A percentile compares a stretch with the other conserved stretches of the same genome.
Conservation (phyloP, 805 yeast genomes). For the Hagleromyces aurorensis region DNA sequence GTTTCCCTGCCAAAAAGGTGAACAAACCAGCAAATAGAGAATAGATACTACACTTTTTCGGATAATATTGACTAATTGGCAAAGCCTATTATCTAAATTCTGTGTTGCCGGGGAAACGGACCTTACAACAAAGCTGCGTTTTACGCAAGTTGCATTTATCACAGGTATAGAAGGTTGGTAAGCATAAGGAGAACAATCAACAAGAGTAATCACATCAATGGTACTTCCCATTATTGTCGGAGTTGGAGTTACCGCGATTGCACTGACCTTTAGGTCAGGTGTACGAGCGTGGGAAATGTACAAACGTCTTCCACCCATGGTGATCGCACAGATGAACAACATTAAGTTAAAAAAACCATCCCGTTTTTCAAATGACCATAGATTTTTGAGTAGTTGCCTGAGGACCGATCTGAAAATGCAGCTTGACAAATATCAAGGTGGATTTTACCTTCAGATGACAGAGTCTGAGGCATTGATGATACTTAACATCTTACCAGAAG, state of each 20-base stretch:
- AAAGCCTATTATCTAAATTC: too few species aligned
- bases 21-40: too few species aligned
- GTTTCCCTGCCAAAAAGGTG: too few species aligned
- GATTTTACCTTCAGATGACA: conserved; percentile 56
- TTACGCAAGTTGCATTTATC: too few species aligned
- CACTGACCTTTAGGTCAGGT: conserved; percentile 24
- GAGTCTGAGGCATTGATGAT: conserved; percentile 65
- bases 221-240: conserved; percentile 29
- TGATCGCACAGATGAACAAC: conserved; percentile 26
- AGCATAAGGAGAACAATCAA: too few species aligned
- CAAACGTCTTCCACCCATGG: conserved; percentile 19
- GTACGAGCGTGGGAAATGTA: conserved; percentile 27
- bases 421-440: conserved; percentile 42
- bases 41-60: too few species aligned
- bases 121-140: too few species aligned
- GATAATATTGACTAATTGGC: too few species aligned
- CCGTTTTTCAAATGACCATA: conserved; percentile 6
- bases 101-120: too few species aligned
- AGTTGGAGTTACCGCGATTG: conserved; percentile 22
- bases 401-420: conserved; percentile 7
- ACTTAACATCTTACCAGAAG: conserved; percentile 49
- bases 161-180: too few species aligned
- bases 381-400: conserved; percentile 14
- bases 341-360: conserved; percentile 11
- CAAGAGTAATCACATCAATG: conserved; percentile 11